Evolutionary conservation across 345 rosid genomes (phyloP).

Genomic region (Acer negundo): DNA sequence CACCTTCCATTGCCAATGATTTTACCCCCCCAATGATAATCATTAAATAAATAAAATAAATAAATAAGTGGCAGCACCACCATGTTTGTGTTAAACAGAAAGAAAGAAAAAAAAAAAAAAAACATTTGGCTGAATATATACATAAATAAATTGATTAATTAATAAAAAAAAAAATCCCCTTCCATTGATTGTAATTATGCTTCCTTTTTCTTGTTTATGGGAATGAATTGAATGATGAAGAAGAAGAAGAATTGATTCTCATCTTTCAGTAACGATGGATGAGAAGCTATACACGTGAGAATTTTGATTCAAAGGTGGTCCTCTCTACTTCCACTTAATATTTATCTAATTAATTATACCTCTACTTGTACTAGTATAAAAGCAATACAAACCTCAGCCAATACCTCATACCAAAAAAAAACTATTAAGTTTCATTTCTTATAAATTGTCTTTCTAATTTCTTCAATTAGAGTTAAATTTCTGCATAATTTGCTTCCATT

Average conservation of each 20-base stretch:
- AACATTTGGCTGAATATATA: background rate
- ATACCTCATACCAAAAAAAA: background rate
- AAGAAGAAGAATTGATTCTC: conserved; percentile 44
- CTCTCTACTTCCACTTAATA: conserved; percentile 16
- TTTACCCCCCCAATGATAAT: background rate
- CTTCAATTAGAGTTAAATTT: background rate
- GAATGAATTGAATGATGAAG: conserved; percentile 21
- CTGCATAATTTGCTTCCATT: background rate
- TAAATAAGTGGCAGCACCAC: background rate
- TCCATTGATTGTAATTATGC: background rate
- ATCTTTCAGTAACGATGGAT: conserved; percentile 36
- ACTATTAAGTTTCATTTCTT: no score
- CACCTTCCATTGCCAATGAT: conserved; percentile 7
- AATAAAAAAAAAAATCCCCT: background rate
- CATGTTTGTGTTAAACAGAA: background rate
- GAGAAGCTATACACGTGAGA: conserved; percentile 32
- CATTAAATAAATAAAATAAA: background rate
- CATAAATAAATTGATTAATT: conserved; percentile 2
- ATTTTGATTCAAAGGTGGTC: conserved; percentile 33
- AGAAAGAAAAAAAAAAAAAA: background rate
- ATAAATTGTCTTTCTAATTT: no score
- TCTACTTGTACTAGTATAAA: conserved; percentile 26
- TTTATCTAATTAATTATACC: background rate
- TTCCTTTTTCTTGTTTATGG: conserved; percentile 14
- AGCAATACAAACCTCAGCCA: conserved; percentile 6